Percentiles rank a stretch among this genome's conserved stretches.
Evolutionary conservation across 2,329 filamentous ascomycete species (phyloP).

Genomic region (Pseudophaeomoniella oleicola): DNA sequence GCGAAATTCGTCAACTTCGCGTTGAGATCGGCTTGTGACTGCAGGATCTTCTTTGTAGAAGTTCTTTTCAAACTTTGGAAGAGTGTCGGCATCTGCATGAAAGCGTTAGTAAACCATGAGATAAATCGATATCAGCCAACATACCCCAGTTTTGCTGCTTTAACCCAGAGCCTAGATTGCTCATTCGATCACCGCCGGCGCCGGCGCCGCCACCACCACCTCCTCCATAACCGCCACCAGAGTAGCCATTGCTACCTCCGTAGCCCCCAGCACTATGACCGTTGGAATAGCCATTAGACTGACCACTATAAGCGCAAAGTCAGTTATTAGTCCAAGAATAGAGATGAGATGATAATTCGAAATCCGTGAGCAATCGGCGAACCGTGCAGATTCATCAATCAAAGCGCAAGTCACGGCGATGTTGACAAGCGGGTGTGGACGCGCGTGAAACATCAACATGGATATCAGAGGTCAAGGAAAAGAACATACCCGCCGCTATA

Average conservation of each 20-base stretch:
- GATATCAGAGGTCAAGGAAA: too few relatives aligned
- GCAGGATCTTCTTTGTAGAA: conserved; percentile 94
- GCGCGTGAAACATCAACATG: too few relatives aligned
- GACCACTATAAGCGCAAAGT: conserved; percentile 7
- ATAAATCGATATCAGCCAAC: conserved; percentile 20
- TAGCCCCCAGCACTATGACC: too few relatives aligned
- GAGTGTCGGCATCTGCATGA: conserved; percentile 50
- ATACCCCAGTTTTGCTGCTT: conserved; percentile 82
- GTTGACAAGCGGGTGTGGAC: too few relatives aligned
- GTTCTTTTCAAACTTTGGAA: conserved; percentile 97
- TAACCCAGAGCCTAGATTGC: conserved; percentile 70
- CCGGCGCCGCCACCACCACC: conserved; percentile 22
- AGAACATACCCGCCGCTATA: conserved; percentile 10
- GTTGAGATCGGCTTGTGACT: conserved; percentile 57
- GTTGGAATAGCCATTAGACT: conserved; percentile 37
- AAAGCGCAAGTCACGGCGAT: too few relatives aligned
- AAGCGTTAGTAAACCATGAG: conserved; percentile 13
- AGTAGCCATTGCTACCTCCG: conserved; percentile 23
- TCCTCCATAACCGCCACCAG: conserved; percentile 34
- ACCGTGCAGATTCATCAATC: too few relatives aligned
- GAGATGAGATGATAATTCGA: conserved; percentile 3
- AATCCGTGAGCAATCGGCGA: too few relatives aligned
- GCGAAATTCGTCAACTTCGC: conserved; percentile 81
- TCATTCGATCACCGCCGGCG: conserved; percentile 68
- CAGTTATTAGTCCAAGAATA: conserved; percentile 3